These are phyloP conservation scores for Lanmaoa pseudosensibilis DNA, from an alignment of 768 basidiomycete species.

Conservation along the genomic window DNA sequence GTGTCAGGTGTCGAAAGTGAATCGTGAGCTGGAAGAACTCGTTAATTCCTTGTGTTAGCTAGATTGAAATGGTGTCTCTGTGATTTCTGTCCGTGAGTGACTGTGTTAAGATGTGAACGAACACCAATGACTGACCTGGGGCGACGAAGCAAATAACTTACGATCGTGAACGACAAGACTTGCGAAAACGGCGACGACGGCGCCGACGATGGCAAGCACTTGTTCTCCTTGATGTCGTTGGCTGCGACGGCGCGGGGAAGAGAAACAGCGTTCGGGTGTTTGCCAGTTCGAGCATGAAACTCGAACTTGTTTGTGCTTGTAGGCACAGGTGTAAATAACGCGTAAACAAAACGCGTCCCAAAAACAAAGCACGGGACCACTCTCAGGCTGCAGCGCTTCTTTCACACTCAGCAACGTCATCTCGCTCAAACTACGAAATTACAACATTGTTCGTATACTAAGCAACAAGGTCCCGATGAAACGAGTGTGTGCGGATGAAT, in stretches of 20 bases:
- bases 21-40: constrained; percentile 28
- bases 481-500: neutral
- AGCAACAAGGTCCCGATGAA: neutral
- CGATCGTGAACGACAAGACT: constrained; percentile 21
- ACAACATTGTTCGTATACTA: constrained; percentile 2
- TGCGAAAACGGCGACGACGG: constrained; percentile 17
- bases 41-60: constrained; percentile 24
- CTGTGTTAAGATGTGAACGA: neutral
- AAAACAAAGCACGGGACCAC: constrained; percentile 25
- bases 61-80: constrained; percentile 17
- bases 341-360: constrained; percentile 31
- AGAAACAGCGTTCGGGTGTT: constrained; percentile 13
- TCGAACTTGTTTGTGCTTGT: constrained; percentile 38
- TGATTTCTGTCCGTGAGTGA: neutral
- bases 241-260: constrained; percentile 18
- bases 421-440: neutral
- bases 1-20: constrained; percentile 16
- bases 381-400: neutral
- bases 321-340: constrained; percentile 27
- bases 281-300: constrained; percentile 11
- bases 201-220: constrained; percentile 24
- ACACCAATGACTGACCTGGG: constrained; percentile 21
- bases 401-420: neutral
- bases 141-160: constrained; percentile 28
- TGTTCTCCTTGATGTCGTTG: constrained; percentile 16